Conservation (phyloP, 495 filamentous ascomycete genomes). For the Coniosporium apollinis region DNA sequence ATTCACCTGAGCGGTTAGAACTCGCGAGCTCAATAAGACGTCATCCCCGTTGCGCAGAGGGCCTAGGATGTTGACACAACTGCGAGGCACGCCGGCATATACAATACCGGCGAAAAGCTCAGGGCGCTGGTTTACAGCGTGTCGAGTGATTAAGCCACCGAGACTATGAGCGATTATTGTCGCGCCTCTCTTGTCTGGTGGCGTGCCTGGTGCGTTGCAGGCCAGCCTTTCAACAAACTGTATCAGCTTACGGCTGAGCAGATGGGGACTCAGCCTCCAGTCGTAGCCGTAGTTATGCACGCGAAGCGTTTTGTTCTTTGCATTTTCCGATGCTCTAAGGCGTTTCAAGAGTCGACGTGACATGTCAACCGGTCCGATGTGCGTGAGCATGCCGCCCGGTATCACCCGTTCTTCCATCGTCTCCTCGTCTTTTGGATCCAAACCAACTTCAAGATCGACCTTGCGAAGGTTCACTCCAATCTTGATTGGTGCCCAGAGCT, state of each 20-base stretch:
- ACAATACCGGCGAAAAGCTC: slow-evolving; percentile 77
- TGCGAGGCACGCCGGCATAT: slow-evolving; percentile 70
- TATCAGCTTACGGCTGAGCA: slow-evolving; percentile 52
- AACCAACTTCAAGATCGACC: slow-evolving; percentile 77
- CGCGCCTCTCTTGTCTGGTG: slow-evolving; percentile 43
- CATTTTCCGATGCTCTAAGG: slow-evolving; percentile 55
- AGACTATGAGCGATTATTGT: slow-evolving; percentile 78
- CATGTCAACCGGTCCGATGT: slow-evolving; percentile 87
- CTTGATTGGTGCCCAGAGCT: slow-evolving; percentile 88
- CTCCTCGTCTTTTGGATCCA: slow-evolving; percentile 74
- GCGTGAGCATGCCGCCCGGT: slow-evolving; percentile 68
- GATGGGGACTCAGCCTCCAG: slow-evolving; percentile 75
- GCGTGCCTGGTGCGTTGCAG: slow-evolving; percentile 43
- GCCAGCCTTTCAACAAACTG: slow-evolving; percentile 56
- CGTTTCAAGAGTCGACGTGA: slow-evolving; percentile 66
- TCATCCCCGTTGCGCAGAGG: slow-evolving; percentile 82
- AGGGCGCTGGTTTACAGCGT: slow-evolving; percentile 75
- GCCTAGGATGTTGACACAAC: slow-evolving; percentile 81
- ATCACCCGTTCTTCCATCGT: slow-evolving; percentile 66
- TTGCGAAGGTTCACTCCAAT: slow-evolving; percentile 84
- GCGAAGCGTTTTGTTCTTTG: slow-evolving; percentile 48
- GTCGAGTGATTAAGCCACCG: slow-evolving; percentile 75
- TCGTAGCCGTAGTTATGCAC: slow-evolving; percentile 91
- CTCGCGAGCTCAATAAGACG: slow-evolving; percentile 74
- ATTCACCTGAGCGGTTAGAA: slow-evolving; percentile 86